Base-by-base conservation (phyloP, 176 grass and related monocot species). In the Rhynchospora pubera region DNA sequence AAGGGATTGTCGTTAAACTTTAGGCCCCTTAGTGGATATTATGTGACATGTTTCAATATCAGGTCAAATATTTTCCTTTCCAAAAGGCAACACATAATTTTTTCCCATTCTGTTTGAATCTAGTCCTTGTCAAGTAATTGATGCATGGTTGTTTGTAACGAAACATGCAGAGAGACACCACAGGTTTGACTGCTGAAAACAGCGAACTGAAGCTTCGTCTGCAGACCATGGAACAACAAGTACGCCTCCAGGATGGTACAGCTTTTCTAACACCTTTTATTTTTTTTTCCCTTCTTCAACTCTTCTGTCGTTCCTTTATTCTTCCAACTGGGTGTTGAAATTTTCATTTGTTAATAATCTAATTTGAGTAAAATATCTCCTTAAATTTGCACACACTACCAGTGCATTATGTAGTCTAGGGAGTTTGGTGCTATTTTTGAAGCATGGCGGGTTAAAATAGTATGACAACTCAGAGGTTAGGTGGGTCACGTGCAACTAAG, bases 221-320 rank as follows among this genome's bases (percentile, higher is more conserved):
- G 63, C 91, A 93, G 69, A 88, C 92, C 81, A 93, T 95, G 87
- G 96, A 99, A 83, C 92, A 95, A 47, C 96, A 99, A 64, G 91
- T 99, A 56, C 88, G 86, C 62, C 86, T 93, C 47, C 96, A 99
- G 44, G 96, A 99, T 84, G 96, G 96, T 99, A 93, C 81, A 75
- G 5, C 46, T 89, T 81, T 45, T 14, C n/a, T 22, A 56, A 55
- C 48, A 39, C 34, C 34, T 39, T 58, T 47, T 5, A 8, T 2
- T 11, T 16, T 8, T n/a, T 55, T 18, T 76, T 76, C 64, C 65
- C 48, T 39, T 15, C n/a, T n/a, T n/a, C n/a, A n/a, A 6, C 19
- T 86, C 79, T 60, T 10, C 44, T 87, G 63, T 39, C 7, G 5
- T 71, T 0, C 28, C 9, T 51, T 82, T 21, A 39, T 56, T 62